Conservation (phyloP, 1,284 basidiomycete genomes). For the Sporisorium scitamineum region DNA sequence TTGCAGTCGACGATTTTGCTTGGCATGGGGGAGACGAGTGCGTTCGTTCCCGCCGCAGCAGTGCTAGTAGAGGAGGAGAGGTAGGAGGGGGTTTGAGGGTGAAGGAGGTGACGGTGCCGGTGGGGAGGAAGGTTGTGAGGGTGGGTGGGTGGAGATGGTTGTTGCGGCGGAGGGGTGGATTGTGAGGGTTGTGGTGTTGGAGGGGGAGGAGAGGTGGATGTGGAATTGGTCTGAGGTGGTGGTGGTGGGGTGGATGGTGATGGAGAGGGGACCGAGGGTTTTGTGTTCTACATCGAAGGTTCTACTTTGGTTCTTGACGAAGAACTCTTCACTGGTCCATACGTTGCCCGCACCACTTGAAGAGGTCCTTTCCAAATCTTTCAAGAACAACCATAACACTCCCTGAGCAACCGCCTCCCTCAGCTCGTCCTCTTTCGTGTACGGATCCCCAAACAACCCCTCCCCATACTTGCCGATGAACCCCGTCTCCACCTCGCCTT, state of each 20-base stretch:
- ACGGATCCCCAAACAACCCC: conserved; percentile 41
- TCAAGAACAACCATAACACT: conserved; percentile 10
- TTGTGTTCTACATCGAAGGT: conserved; percentile 17
- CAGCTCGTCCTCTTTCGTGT: conserved; percentile 13
- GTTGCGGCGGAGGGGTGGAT: conserved; percentile 4
- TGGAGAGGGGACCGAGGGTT: conserved; percentile 19
- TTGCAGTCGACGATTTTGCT: conserved; percentile 78
- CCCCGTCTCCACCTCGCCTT: conserved; percentile 89
- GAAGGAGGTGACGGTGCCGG: conserved; percentile 18
- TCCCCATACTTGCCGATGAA: conserved; percentile 76
- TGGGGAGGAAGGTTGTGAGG: conserved; percentile 36
- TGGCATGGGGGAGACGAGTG: conserved; percentile 42
- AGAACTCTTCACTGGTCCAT: conserved; percentile 16
- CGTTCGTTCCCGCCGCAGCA: not conserved
- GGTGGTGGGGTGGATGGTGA: conserved; percentile 8
- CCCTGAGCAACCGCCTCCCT: conserved; percentile 34
- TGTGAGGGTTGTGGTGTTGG: conserved; percentile 60
- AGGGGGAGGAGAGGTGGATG: conserved; percentile 74
- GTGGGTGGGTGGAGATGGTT: conserved; percentile 8
- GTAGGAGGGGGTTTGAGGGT: conserved; percentile 15
- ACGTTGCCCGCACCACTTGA: not conserved
- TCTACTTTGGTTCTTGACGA: not conserved
- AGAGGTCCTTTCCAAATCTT: conserved; percentile 75
- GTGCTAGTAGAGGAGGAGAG: not conserved
- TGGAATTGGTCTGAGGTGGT: not conserved